A percentile compares a stretch with the other conserved stretches of the same genome.
These are phyloP conservation scores for Cercospora canescens DNA, from an alignment of 2,329 filamentous ascomycete genomes.

Conservation along the genomic window DNA sequence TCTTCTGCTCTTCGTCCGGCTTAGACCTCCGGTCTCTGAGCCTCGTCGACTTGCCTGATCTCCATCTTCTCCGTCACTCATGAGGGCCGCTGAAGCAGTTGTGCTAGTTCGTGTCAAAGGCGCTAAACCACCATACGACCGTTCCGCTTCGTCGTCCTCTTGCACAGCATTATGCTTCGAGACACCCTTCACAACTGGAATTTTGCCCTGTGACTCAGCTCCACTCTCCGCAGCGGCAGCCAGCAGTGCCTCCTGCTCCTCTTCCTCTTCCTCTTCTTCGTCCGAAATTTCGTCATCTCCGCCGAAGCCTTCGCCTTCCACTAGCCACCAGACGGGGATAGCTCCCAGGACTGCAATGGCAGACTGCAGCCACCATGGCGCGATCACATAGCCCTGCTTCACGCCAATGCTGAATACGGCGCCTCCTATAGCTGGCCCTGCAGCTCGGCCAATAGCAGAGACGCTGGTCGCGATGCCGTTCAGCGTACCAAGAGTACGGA, in stretches of 20 bases:
- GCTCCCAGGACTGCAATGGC: slow-evolving; percentile 63
- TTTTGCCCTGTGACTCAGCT: slow-evolving; percentile 24
- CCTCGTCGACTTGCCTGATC: slow-evolving; percentile 17
- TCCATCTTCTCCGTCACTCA: slow-evolving; percentile 28
- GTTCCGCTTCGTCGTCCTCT: slow-evolving; percentile 35
- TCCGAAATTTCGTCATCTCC: slow-evolving; percentile 40
- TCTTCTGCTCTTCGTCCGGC: slow-evolving; percentile 13
- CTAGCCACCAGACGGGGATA: slow-evolving; percentile 71
- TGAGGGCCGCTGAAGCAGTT: slow-evolving; percentile 27
- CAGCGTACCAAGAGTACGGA: slow-evolving; percentile 78
- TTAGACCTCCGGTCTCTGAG: slow-evolving; percentile 16
- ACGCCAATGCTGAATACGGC: slow-evolving; percentile 74
- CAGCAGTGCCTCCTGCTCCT: slow-evolving; percentile 16
- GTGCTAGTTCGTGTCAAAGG: slow-evolving; percentile 37
- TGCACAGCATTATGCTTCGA: slow-evolving; percentile 14
- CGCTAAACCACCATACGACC: slow-evolving; percentile 39
- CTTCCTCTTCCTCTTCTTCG: slow-evolving; percentile 37
- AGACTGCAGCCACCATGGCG: slow-evolving; percentile 80
- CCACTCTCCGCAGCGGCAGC: slow-evolving; percentile 25
- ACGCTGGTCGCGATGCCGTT: slow-evolving; percentile 89
- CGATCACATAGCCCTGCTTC: slow-evolving; percentile 71
- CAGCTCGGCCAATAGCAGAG: slow-evolving; percentile 74
- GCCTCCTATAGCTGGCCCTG: slow-evolving; percentile 75
- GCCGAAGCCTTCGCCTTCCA: slow-evolving; percentile 70
- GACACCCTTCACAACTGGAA: neutral